Percentiles rank a stretch among this genome's conserved stretches.
phyloP scores from a whole-genome alignment of 805 yeast species.

The Yarrowia sp. region DNA sequence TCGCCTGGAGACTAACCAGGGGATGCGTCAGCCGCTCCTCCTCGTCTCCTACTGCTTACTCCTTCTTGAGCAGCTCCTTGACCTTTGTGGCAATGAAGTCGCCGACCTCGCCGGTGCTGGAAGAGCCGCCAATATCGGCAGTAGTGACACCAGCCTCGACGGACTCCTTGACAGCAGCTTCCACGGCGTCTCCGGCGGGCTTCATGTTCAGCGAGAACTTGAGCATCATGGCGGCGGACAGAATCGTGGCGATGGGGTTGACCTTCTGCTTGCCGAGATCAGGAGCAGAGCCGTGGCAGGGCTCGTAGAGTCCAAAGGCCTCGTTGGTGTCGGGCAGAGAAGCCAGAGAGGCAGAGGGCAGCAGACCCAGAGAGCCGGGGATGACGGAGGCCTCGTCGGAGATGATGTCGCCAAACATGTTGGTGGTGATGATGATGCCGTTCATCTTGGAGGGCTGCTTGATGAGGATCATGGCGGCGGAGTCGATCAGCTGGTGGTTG shows the following conservation, averaged over 20 bases:
- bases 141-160: slow-evolving; percentile 84
- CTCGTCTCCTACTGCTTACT: no score
- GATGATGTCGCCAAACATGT: slow-evolving; percentile 98
- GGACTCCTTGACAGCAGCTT: slow-evolving; percentile 79
- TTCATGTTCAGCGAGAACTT: slow-evolving; percentile 79
- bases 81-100: slow-evolving; percentile 84
- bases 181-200: slow-evolving; percentile 84
- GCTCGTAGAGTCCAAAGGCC: slow-evolving; percentile 96
- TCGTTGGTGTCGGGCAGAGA: slow-evolving; percentile 93
- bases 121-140: slow-evolving; percentile 85
- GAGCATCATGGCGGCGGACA: slow-evolving; percentile 97
- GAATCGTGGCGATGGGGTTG: slow-evolving; percentile 91
- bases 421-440: slow-evolving; percentile 88
- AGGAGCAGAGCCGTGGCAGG: slow-evolving; percentile 98
- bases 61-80: slow-evolving; percentile 46
- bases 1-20: slow-evolving; percentile 9
- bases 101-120: slow-evolving; percentile 86
- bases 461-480: slow-evolving; percentile 97
- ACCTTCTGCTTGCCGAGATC: slow-evolving; percentile 85
- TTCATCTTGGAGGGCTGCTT: slow-evolving; percentile 88
- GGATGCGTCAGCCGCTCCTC: not conserved
- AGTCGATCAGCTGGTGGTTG: slow-evolving; percentile 94
- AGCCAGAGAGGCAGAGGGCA: slow-evolving; percentile 95
- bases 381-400: slow-evolving; percentile 97
- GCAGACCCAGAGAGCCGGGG: slow-evolving; percentile 93